These are phyloP conservation scores for Diaporthe citri DNA, from an alignment of 2,329 filamentous ascomycete species.

Conservation along the genomic window DNA sequence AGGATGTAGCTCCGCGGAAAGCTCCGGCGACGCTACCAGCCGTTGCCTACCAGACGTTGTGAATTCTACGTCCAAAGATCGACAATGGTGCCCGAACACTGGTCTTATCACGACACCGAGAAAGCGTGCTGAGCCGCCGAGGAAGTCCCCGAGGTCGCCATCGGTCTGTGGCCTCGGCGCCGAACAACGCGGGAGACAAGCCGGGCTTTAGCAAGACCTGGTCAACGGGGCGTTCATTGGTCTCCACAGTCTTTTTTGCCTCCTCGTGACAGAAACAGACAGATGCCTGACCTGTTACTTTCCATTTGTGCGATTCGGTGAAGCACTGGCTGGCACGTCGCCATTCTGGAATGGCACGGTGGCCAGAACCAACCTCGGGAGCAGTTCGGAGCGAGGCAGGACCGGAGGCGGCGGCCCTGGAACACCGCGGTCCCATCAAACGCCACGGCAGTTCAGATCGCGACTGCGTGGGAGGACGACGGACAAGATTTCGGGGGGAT, in stretches of 20 bases:
- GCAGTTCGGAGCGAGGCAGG: neutral
- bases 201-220: neutral
- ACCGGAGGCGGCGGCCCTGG: neutral
- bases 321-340: neutral
- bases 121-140: neutral
- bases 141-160: neutral
- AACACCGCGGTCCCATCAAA: neutral
- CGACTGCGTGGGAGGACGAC: neutral
- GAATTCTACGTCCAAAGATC: neutral
- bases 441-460: slow-evolving; percentile 20
- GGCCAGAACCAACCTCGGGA: neutral
- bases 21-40: neutral
- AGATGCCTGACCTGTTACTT: neutral
- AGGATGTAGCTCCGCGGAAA: neutral
- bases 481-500: slow-evolving; percentile 28
- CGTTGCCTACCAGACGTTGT: neutral
- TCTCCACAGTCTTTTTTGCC: neutral
- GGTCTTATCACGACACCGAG: neutral
- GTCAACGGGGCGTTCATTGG: neutral
- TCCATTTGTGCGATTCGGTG: neutral
- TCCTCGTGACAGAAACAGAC: neutral
- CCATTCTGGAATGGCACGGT: neutral
- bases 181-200: neutral
- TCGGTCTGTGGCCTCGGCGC: neutral
- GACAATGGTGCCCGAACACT: neutral